These are phyloP conservation scores for Kickxella alabastrina DNA, from an alignment of 192 early-diverging fungal species.

Conservation along the genomic window DNA sequence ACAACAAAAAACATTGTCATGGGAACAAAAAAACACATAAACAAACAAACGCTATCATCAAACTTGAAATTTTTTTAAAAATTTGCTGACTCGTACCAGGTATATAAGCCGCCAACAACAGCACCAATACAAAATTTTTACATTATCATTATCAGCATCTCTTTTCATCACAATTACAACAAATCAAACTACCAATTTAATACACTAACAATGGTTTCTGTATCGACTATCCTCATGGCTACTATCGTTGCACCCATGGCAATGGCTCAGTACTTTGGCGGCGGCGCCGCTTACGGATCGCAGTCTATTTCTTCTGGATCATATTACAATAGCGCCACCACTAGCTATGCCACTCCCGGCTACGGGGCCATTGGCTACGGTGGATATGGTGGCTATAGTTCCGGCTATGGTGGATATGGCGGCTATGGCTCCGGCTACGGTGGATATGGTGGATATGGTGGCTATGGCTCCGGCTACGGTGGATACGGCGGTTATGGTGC, in stretches of 20 bases:
- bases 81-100: too few species aligned
- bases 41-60: too few species aligned
- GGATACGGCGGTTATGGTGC: constrained; percentile 8
- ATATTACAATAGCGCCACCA: constrained; percentile 41
- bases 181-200: too few species aligned
- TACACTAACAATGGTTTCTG: constrained; percentile 31
- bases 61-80: too few species aligned
- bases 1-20: too few species aligned
- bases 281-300: constrained; percentile 14
- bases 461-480: constrained; percentile 12
- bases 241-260: constrained; percentile 14
- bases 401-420: constrained; percentile 16
- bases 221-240: constrained; percentile 17
- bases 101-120: too few species aligned
- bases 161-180: too few species aligned
- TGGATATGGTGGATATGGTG: constrained; percentile 9
- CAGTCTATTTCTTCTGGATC: constrained; percentile 41
- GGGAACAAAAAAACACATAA: too few species aligned
- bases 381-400: neutral
- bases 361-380: constrained; percentile 7
- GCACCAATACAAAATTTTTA: too few species aligned
- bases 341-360: constrained; percentile 16
- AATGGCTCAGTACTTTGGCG: constrained; percentile 27
- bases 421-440: constrained; percentile 9
- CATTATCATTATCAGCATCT: too few species aligned